These are phyloP conservation scores for Kodamaea derodonti DNA, from an alignment of 1,139 yeast species.

Conservation along the genomic window DNA sequence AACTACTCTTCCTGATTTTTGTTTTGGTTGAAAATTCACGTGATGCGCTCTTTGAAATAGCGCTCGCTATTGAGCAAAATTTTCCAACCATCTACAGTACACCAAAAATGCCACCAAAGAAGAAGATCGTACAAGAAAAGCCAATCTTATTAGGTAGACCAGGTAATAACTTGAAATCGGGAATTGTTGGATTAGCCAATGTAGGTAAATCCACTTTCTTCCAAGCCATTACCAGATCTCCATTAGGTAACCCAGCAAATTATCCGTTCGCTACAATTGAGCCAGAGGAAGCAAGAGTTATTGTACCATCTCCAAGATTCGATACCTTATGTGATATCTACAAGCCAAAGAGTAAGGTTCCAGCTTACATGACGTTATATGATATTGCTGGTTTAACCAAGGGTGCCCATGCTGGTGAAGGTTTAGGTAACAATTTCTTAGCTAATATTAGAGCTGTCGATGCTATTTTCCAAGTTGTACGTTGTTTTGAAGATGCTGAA, in stretches of 20 bases:
- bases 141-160: slow-evolving; percentile 95
- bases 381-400: slow-evolving; percentile 68
- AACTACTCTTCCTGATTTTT: too few relatives aligned
- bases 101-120: slow-evolving; percentile 83
- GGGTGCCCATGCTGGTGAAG: slow-evolving; percentile 98
- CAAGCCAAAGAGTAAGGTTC: slow-evolving; percentile 83
- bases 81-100: too few relatives aligned
- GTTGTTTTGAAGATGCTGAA: slow-evolving; percentile 91
- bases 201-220: slow-evolving; percentile 93
- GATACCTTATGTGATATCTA: slow-evolving; percentile 69
- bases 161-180: slow-evolving; percentile 93
- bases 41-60: too few relatives aligned
- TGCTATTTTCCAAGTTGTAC: slow-evolving; percentile 95
- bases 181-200: slow-evolving; percentile 95
- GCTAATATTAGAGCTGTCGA: slow-evolving; percentile 83
- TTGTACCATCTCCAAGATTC: slow-evolving; percentile 90
- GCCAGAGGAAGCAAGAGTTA: slow-evolving; percentile 97
- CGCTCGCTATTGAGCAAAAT: background rate
- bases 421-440: slow-evolving; percentile 96
- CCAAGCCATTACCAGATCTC: slow-evolving; percentile 85
- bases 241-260: slow-evolving; percentile 97
- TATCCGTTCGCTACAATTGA: slow-evolving; percentile 98
- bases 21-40: too few relatives aligned
- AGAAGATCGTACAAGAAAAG: slow-evolving; percentile 77
- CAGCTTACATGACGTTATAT: slow-evolving; percentile 80